Evolutionary conservation across 345 rosid genomes (phyloP), one percentile per base, ranked within the genome.

Genomic region (Eucalyptus guilfoylei): DNA sequence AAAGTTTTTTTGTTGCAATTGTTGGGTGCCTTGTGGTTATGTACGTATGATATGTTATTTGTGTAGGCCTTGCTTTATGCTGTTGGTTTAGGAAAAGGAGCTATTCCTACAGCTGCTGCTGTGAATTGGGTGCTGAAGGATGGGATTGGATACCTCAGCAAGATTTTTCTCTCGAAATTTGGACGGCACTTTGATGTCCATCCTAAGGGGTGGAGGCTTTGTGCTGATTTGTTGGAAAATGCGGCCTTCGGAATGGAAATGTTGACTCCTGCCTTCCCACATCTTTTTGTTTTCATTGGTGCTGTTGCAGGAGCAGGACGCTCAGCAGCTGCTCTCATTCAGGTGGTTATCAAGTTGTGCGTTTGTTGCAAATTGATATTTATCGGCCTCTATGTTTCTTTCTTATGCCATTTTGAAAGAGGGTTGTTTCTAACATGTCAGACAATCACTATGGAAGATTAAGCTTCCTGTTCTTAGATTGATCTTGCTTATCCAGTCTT

Each of bases 121-220:
- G 94, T 98, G 85, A 97, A 98, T 90, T 98, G 99, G 99, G 99
- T 96, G 67, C 97, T 98, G 42, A 98, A 96, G 93, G 99, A 98
- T 94, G 98, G 99, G 81, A 96, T 98, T 89, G 99, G 99, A 62
- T 97, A 98, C 92, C 93, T 98, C 86, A 98, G 99, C 91, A 98
- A 98, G 91, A 98, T 98, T 28, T 90, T 95, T 93, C 86, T 98
- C 80, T 98, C 98, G 19, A 97, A 98, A 90, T 97, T 94, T 11
- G 99, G 99, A 42, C 95, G 99, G 42, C 98, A 98, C 93, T 98
- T 98, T 86, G 99, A 96, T 90, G 99, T 98, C 69, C 92, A 98
- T 94, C 99, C 99, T 4, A 97, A 96, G 88, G 97, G 99, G 16
- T 98, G 99, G 99, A 95, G 99, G 89, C 91, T 98, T 87, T 98